phyloP scores from a whole-genome alignment of 2,329 filamentous ascomycete genomes.

The Ceratocystis destructans region DNA sequence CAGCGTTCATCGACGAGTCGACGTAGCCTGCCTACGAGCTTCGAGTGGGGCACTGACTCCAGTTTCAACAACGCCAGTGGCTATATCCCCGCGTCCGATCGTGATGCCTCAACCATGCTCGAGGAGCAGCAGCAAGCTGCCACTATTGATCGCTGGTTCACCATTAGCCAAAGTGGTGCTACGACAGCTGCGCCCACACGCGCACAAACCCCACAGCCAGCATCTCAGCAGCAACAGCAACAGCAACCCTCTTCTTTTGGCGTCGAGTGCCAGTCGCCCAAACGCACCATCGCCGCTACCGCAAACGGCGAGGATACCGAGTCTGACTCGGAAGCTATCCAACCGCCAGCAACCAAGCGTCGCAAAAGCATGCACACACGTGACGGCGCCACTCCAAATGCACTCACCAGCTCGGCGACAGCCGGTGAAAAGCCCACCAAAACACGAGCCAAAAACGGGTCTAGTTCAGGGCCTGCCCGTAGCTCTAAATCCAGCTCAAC shows the following conservation, averaged over 20 bases:
- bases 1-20: neutral
- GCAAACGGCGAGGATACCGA: conserved; percentile 12
- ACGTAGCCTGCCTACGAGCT: conserved; percentile 23
- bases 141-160: conserved; percentile 43
- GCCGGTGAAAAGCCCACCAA: neutral
- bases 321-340: conserved; percentile 10
- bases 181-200: conserved; percentile 31
- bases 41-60: conserved; percentile 57
- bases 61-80: conserved; percentile 44
- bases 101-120: conserved; percentile 32
- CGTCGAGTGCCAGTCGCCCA: conserved; percentile 6
- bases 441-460: neutral
- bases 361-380: conserved; percentile 16
- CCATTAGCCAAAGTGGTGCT: conserved; percentile 42
- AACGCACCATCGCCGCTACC: conserved; percentile 9
- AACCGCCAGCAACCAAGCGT: conserved; percentile 11
- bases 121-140: conserved; percentile 36
- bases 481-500: neutral
- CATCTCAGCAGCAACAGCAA: conserved; percentile 32
- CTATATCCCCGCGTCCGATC: conserved; percentile 43
- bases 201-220: conserved; percentile 30
- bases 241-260: neutral
- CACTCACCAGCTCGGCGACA: neutral
- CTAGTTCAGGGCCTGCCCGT: neutral
- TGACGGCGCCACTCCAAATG: neutral